Evolutionary conservation across 352 stramenopile genomes (phyloP), one percentile per base, ranked within the genome.

Genomic region (Saprolegnia diclina): DNA sequence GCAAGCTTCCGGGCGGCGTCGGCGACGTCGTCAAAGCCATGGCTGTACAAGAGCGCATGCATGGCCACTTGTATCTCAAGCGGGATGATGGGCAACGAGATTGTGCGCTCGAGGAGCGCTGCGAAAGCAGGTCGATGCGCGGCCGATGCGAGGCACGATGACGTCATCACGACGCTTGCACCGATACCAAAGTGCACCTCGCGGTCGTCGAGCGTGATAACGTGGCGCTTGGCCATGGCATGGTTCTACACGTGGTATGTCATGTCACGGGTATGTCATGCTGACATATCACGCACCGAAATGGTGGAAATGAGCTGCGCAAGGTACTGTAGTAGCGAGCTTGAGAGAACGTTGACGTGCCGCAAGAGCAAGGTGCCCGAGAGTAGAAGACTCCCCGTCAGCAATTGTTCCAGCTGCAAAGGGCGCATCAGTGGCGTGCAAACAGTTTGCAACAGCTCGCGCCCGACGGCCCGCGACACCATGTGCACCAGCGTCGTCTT

Each of bases 171-270:
- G 37, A 88, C 71, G 5, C 71, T 72, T 9, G 77, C 81, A 2
- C 80, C 79, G 0, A 75, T 64, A 72, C 44, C 50, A 83, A 85
- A 11, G 59, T 45, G 24, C 82, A 75, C 0, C 74, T 69, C 1
- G 73, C 71, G 2, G 54, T 67, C 29, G 85, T 77, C 5, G 81
- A n/a, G 1, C 59, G 21, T 72, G 3, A 44, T 40, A 38, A 83
- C 72, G 16, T 44, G 35, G 11, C 77, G 74, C 44, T 76, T 77
- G 4, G 65, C 78, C 45, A 83, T 22, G 14, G 80, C 73, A 1
- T 73, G 64, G 42, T 78, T 79, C 55, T 74, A 65, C 6, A 48
- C 18, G 11, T 42, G 32, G 32, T 44, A 57, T 67, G 83, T 79
- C 14, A 38, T n/a, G 32, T 19, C 14, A 52, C n/a, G 44, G 1